Conservation (phyloP, 148 eudicot species). For the Gaultheria prostrata region DNA sequence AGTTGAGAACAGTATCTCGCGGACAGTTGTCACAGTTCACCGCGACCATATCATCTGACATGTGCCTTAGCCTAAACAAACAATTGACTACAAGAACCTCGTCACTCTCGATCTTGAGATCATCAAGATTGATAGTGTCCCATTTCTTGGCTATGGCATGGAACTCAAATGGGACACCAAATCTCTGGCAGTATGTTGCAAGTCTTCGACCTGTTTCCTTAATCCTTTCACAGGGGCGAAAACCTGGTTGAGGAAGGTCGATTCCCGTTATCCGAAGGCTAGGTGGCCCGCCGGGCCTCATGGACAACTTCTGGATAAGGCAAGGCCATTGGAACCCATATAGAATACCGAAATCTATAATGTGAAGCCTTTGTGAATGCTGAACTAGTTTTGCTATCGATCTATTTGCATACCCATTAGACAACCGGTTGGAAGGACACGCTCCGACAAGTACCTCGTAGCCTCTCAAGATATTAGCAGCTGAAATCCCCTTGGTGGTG, state of each 20-base stretch:
- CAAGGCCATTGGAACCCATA: slow-evolving; percentile 69
- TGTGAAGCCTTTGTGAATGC: slow-evolving; percentile 35
- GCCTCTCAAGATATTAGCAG: slow-evolving; percentile 39
- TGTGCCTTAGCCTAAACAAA: slow-evolving; percentile 24
- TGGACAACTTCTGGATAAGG: slow-evolving; percentile 44
- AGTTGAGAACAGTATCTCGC: slow-evolving; percentile 33
- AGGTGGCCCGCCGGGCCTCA: slow-evolving; percentile 54
- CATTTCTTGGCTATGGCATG: slow-evolving; percentile 44
- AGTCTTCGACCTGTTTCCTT: slow-evolving; percentile 52
- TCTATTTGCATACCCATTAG: slow-evolving; percentile 46
- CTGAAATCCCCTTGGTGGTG: slow-evolving; percentile 24
- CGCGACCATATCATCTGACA: slow-evolving; percentile 36
- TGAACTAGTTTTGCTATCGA: slow-evolving; percentile 37
- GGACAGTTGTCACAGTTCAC: slow-evolving; percentile 25
- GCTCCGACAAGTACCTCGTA: slow-evolving; percentile 36
- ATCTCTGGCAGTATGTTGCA: slow-evolving; percentile 41
- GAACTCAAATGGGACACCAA: slow-evolving; percentile 49
- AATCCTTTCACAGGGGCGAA: slow-evolving; percentile 45
- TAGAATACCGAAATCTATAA: slow-evolving; percentile 59
- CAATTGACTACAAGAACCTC: slow-evolving; percentile 41
- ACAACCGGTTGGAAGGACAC: slow-evolving; percentile 44
- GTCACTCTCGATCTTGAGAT: slow-evolving; percentile 28
- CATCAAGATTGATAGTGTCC: slow-evolving; percentile 40
- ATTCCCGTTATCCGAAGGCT: slow-evolving; percentile 50
- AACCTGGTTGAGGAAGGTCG: slow-evolving; percentile 59